These are phyloP conservation scores for Vitis riparia DNA, from an alignment of 164 flowering plant species.

Conservation along the genomic window DNA sequence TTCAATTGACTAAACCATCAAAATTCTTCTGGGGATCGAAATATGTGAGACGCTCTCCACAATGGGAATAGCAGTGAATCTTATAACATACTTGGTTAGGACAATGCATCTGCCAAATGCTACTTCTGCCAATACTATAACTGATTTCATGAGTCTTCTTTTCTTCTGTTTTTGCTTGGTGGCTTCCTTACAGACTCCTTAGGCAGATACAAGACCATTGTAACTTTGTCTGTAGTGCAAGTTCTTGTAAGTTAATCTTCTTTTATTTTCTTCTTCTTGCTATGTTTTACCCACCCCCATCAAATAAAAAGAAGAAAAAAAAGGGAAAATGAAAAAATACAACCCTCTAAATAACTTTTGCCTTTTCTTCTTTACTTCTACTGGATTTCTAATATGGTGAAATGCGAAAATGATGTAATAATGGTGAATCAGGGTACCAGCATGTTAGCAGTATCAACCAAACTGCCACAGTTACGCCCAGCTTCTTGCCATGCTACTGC, in stretches of 20 bases:
- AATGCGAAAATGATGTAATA: too few species aligned
- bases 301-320: too few species aligned
- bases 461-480: slow-evolving; percentile 67
- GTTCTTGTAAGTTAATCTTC: slow-evolving; percentile 34
- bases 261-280: too few species aligned
- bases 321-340: too few species aligned
- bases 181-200: slow-evolving; percentile 91
- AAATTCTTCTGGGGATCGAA: slow-evolving; percentile 55
- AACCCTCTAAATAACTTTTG: too few species aligned
- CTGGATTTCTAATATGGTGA: too few species aligned
- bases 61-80: slow-evolving; percentile 93
- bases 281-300: too few species aligned
- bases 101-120: slow-evolving; percentile 86
- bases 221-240: slow-evolving; percentile 61
- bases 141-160: slow-evolving; percentile 86
- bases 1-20: not conserved
- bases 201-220: slow-evolving; percentile 78
- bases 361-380: too few species aligned
- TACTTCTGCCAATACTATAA: slow-evolving; percentile 72
- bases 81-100: slow-evolving; percentile 76
- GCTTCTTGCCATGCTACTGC: slow-evolving; percentile 44
- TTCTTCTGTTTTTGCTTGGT: slow-evolving; percentile 78
- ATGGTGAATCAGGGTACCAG: slow-evolving; percentile 61
- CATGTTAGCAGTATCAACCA: slow-evolving; percentile 51
- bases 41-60: slow-evolving; percentile 82